Evolutionary conservation across 2,329 filamentous ascomycete genomes (phyloP), one percentile per base, ranked within the genome.

Genomic region (Clonostachys byssicola): DNA sequence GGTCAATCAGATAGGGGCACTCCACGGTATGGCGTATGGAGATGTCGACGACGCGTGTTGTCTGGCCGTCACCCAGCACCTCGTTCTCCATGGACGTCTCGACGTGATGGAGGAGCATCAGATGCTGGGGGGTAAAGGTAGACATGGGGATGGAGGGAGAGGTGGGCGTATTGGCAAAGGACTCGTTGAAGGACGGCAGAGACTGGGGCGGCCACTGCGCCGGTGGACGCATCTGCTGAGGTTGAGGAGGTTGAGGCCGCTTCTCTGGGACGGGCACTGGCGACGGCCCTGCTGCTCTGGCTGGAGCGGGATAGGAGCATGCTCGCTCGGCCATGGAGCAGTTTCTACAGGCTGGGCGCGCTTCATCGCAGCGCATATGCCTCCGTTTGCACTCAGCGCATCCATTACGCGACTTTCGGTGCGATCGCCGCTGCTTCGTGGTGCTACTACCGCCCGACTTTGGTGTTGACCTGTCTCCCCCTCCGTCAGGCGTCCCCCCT

Each of bases 1-100:
- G 64, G 47, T 77, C 71, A 51, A 77, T 67, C 5, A 75, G 63
- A 46, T 72, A 77, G 2, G 71, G 74, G 4, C 61, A 60, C 33
- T 60, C 53, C 7, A 64, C 50, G 9, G 64, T 63, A 43, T 63
- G 57, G 14, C 54, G 58, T 23, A 68, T 51, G 42, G 59, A 59
- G 33, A 70, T 54, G 34, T 63, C 56, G n/a, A 64, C 38, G 40
- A 66, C 49, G 30, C 51, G 48, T 13, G 56, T 49, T 9, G 51
- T 53, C 42, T 52, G 54, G 17, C 47, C 56, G 16, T 44, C 46
- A 43, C 52, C 51, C 14, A 56, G 43, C 13, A 57, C 52, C 43
- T 58, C 51, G 17, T 54, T 48, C 16, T 49, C 41, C 51, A 63
- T 56, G 33, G 50, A 45, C 8, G 53, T 58, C 23, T 59, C 55